Evolutionary conservation across 108 stramenopile species (phyloP).

Genomic region (Chaetoceros muelleri): DNA sequence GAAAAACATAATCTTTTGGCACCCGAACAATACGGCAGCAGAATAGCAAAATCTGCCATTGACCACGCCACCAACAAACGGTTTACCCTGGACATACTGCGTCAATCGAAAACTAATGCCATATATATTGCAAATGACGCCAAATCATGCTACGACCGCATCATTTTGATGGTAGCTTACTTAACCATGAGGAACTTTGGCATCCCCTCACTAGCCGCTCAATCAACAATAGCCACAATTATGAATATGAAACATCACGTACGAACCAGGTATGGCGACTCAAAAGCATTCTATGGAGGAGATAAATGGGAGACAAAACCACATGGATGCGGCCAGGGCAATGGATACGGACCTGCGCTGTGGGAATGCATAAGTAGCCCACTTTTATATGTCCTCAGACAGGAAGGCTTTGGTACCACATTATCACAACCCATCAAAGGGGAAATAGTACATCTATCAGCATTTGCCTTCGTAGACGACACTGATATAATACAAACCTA

Average conservation of each 20-base stretch:
- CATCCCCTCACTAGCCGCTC: not conserved
- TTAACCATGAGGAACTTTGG: conserved; percentile 11
- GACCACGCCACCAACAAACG: not conserved
- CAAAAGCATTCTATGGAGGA: not conserved
- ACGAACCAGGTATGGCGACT: conserved; percentile 8
- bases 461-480: no score
- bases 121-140: no score
- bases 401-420: conserved; percentile 5
- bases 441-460: not conserved
- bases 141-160: no score
- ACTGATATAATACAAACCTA: no score
- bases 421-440: conserved; percentile 1
- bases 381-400: conserved; percentile 6
- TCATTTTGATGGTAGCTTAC: not conserved
- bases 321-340: no score
- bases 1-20: no score
- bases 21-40: not conserved
- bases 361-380: conserved; percentile 12
- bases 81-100: not conserved
- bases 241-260: conserved; percentile 2
- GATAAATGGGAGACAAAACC: no score
- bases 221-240: no score
- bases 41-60: conserved; percentile 1
- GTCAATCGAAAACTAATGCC: no score
- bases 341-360: no score